Evolutionary conservation across 352 stramenopile species (phyloP), one percentile per base, ranked within the genome.

Genomic region (Phytophthora sp.): DNA sequence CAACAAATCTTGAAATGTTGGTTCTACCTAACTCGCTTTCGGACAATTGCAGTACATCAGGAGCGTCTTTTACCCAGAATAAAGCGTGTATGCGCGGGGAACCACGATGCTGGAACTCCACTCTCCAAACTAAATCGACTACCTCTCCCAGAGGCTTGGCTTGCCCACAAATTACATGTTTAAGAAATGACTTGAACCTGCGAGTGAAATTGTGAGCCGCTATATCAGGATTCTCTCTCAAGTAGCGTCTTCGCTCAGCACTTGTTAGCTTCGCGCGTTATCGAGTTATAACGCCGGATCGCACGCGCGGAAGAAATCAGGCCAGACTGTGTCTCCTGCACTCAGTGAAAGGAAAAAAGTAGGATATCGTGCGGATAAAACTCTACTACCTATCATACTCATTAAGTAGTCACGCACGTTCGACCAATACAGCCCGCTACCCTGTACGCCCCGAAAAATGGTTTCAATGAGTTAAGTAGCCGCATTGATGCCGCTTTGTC

Each of bases 251-350:
- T 12, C 37, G 21, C 1, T 59, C 26, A 5, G 28, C 11, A 11
- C 28, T 34, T 11, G 42, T 54, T 6, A 57, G 31, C 12, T 27
- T 39, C n/a, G 35, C 10, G 32, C 31, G 5, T 57, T 9, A 5
- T 57, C 17, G 2, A 57, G 28, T 2, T 37, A 42, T 7, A 55
- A 20, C 2, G 7, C 6, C 2, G 60, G 53, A 30, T 72, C 18
- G 31, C 65, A 71, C 0, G 34, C 64, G 13, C 51, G 23, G 21
- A 43, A 65, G 55, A 75, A 67, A 44, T 72, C 64, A 3, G 56
- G 65, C 56, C 69, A 78, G 0, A 65, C 37, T 0, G 61, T 72
- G 13, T 78, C 65, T 0, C 64, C 64, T n/a, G 64, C 69, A 44
- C 69, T 77, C 0, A 77, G 15, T 1, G 69, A 69, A 24, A 71